Evolutionary conservation across 2,329 filamentous ascomycete species (phyloP).

Genomic region (Xylaria sp.): DNA sequence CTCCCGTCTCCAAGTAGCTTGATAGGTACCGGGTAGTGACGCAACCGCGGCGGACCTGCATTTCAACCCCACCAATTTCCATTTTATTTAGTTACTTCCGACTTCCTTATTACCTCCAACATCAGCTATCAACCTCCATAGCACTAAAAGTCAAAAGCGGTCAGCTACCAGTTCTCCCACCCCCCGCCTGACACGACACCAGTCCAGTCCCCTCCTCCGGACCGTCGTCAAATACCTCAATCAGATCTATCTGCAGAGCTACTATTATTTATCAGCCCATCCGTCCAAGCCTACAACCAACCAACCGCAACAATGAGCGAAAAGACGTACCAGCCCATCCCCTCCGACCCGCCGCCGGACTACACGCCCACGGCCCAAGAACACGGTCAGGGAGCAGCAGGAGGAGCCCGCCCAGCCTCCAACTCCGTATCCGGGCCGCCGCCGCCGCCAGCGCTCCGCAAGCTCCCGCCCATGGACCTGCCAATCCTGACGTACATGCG

Average conservation of each 20-base stretch:
- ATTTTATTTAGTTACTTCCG: too few species aligned
- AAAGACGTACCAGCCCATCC: constrained; percentile 24
- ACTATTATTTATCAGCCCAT: not conserved
- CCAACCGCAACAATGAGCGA: constrained; percentile 25
- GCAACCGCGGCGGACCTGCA: too few species aligned
- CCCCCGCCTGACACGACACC: not conserved
- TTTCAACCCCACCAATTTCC: too few species aligned
- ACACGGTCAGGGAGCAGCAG: too few species aligned
- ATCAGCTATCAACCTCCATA: not conserved
- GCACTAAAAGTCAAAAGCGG: not conserved
- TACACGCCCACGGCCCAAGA: constrained; percentile 47
- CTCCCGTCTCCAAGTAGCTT: too few species aligned
- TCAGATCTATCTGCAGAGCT: not conserved
- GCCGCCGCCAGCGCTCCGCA: not conserved
- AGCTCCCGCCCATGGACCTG: constrained; percentile 61
- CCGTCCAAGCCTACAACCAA: not conserved
- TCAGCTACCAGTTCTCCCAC: not conserved
- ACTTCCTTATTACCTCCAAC: not conserved
- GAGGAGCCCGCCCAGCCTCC: too few species aligned
- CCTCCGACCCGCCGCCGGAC: constrained; percentile 48
- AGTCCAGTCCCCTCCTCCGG: not conserved
- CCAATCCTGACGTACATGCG: constrained; percentile 78
- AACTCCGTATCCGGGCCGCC: constrained; percentile 20
- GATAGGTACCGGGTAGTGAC: too few species aligned
- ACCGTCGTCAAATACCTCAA: not conserved